Evolutionary conservation across 805 yeast genomes (phyloP).

Genomic region (Lipomyces starkeyi): DNA sequence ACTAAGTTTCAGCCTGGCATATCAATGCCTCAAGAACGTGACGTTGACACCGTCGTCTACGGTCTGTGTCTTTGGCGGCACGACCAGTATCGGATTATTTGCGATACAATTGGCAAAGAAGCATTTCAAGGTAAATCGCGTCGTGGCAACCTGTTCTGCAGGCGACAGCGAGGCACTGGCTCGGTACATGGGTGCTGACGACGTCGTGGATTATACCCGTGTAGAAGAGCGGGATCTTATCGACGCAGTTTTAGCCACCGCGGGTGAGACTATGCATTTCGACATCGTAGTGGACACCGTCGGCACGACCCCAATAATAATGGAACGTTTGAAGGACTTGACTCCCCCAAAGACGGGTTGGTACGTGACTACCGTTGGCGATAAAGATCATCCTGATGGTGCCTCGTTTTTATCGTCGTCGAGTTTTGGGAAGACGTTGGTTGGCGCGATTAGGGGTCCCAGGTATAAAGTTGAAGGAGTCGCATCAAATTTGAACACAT

Average conservation of each 20-base stretch:
- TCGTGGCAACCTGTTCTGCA: slow-evolving; percentile 64
- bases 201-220: slow-evolving; percentile 62
- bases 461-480: slow-evolving; percentile 40
- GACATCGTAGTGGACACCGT: slow-evolving; percentile 70
- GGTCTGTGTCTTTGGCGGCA: slow-evolving; percentile 73
- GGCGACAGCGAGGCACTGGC: slow-evolving; percentile 53
- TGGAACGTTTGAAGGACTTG: slow-evolving; percentile 54
- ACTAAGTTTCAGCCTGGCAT: slow-evolving; percentile 69
- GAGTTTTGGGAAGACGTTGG: slow-evolving; percentile 38
- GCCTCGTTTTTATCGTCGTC: slow-evolving; percentile 18
- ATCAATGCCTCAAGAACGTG: slow-evolving; percentile 48
- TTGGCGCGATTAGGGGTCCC: slow-evolving; percentile 44
- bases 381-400: slow-evolving; percentile 51
- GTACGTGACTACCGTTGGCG: slow-evolving; percentile 65
- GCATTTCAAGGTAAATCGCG: slow-evolving; percentile 53
- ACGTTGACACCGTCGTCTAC: slow-evolving; percentile 53
- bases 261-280: slow-evolving; percentile 50
- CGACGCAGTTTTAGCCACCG: slow-evolving; percentile 38
- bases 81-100: slow-evolving; percentile 69
- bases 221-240: slow-evolving; percentile 46
- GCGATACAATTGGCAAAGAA: slow-evolving; percentile 63
- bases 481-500: slow-evolving; percentile 46
- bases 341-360: slow-evolving; percentile 53
- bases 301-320: slow-evolving; percentile 61
- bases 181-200: slow-evolving; percentile 60